Percentiles rank a stretch among this genome's conserved stretches.
Conservation (phyloP, 2,329 filamentous ascomycete genomes). For the Alternaria postmessia region DNA sequence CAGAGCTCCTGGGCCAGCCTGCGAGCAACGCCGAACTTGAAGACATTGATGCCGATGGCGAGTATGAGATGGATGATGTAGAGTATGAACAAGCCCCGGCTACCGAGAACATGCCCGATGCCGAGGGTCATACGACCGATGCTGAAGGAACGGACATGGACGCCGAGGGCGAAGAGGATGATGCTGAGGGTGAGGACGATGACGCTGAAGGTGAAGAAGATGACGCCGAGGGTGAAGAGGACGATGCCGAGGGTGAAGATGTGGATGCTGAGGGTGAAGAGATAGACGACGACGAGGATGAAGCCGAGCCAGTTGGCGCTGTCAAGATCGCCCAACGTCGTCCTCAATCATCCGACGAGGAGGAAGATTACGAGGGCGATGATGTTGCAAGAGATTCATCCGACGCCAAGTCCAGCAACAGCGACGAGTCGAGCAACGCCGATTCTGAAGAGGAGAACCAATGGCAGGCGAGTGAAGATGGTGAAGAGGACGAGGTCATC, state of each 20-base stretch:
- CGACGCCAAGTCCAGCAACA: constrained; percentile 50
- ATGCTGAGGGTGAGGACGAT: constrained; percentile 51
- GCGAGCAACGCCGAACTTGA: constrained; percentile 43
- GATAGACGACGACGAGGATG: constrained; percentile 62
- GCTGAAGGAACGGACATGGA: constrained; percentile 55
- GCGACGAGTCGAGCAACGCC: constrained; percentile 50
- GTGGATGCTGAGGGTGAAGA: constrained; percentile 55
- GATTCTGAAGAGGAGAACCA: constrained; percentile 66
- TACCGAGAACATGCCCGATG: constrained; percentile 28
- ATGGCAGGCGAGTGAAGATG: constrained; percentile 63
- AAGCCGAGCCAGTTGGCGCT: constrained; percentile 54
- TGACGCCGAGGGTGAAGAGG: constrained; percentile 50
- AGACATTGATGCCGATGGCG: constrained; percentile 50
- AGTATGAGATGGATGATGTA: constrained; percentile 51
- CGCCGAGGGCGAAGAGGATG: constrained; percentile 59
- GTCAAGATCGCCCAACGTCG: constrained; percentile 51
- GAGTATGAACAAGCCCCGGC: constrained; percentile 37
- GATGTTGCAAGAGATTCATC: constrained; percentile 50
- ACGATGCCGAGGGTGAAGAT: constrained; percentile 47
- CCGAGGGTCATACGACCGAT: constrained; percentile 48
- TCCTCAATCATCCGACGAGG: constrained; percentile 48
- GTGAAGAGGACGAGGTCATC: constrained; percentile 65
- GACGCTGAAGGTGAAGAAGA: constrained; percentile 60
- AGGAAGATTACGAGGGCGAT: constrained; percentile 51
- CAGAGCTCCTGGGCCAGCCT: constrained; percentile 50